These are phyloP conservation scores for Piper betle DNA, from an alignment of 164 flowering plant species.

Conservation along the genomic window DNA sequence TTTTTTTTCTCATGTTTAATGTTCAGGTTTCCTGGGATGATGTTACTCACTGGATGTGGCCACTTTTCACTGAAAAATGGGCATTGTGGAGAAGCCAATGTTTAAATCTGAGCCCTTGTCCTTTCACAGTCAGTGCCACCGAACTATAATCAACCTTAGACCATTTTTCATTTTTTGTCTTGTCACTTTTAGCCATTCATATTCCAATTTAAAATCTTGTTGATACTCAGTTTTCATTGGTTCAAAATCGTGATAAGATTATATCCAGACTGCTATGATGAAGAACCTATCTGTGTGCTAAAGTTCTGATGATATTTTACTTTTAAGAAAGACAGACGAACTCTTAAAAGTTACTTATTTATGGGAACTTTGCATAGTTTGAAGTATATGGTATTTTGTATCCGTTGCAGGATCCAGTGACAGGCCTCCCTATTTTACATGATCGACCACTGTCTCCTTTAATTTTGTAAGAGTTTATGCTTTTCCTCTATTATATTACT, in stretches of 20 bases:
- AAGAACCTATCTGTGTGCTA: not conserved
- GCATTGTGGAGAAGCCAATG: constrained; percentile 63
- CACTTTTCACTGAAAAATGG: constrained; percentile 85
- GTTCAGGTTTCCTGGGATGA: constrained; percentile 76
- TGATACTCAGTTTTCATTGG: no score
- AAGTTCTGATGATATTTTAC: no score
- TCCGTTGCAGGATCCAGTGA: constrained; percentile 76
- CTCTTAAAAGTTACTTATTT: not conserved
- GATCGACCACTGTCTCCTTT: constrained; percentile 51
- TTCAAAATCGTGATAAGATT: no score
- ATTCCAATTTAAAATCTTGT: no score
- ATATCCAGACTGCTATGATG: not conserved
- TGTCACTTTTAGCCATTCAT: constrained; percentile 1
- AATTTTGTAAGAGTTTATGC: constrained; percentile 45
- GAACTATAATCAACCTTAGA: not conserved
- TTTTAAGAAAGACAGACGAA: not conserved
- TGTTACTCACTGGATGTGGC: constrained; percentile 98
- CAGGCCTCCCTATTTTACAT: constrained; percentile 75
- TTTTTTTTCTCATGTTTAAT: not conserved
- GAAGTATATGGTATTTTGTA: constrained; percentile 3
- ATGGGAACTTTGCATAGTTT: not conserved
- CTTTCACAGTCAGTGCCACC: constrained; percentile 50
- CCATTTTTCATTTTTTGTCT: not conserved
- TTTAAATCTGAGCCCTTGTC: constrained; percentile 57
- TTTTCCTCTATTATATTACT: not conserved